Conservation (phyloP, 2,329 filamentous ascomycete species). For the Botrytis cinerea region DNA sequence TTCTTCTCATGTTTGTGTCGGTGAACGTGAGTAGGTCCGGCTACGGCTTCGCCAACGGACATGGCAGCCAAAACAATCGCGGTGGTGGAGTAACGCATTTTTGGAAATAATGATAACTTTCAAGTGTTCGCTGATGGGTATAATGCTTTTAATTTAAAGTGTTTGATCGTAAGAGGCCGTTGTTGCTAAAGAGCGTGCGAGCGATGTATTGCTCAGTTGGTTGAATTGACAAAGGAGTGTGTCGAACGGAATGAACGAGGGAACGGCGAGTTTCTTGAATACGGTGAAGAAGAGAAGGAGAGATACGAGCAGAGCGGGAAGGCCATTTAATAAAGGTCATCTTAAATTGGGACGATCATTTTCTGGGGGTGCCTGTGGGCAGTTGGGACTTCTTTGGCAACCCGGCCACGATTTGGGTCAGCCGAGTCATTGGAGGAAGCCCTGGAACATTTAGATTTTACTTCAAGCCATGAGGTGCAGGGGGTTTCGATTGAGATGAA, state of each 20-base stretch:
- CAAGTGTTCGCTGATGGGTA: constrained; percentile 13
- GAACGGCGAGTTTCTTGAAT: constrained; percentile 34
- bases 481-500: constrained; percentile 38
- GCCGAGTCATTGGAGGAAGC: constrained; percentile 23
- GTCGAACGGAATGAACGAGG: constrained; percentile 35
- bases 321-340: constrained; percentile 18
- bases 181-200: constrained; percentile 39
- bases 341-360: constrained; percentile 22
- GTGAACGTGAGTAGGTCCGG: constrained; percentile 39
- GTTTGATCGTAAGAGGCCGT: constrained; percentile 32
- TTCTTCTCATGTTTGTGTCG: constrained; percentile 40
- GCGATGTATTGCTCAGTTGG: constrained; percentile 38
- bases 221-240: constrained; percentile 32
- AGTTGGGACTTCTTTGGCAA: constrained; percentile 20
- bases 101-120: constrained; percentile 25
- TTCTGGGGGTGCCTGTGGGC: constrained; percentile 9
- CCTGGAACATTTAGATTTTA: constrained; percentile 18
- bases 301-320: constrained; percentile 22
- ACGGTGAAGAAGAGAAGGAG: constrained; percentile 29
- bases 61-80: constrained; percentile 38
- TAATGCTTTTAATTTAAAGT: constrained; percentile 18
- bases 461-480: constrained; percentile 27
- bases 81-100: constrained; percentile 40
- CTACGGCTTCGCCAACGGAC: constrained; percentile 38
- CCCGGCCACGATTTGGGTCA: constrained; percentile 12